Conservation (phyloP, 2,329 filamentous ascomycete genomes). For the Hortaea werneckii region DNA sequence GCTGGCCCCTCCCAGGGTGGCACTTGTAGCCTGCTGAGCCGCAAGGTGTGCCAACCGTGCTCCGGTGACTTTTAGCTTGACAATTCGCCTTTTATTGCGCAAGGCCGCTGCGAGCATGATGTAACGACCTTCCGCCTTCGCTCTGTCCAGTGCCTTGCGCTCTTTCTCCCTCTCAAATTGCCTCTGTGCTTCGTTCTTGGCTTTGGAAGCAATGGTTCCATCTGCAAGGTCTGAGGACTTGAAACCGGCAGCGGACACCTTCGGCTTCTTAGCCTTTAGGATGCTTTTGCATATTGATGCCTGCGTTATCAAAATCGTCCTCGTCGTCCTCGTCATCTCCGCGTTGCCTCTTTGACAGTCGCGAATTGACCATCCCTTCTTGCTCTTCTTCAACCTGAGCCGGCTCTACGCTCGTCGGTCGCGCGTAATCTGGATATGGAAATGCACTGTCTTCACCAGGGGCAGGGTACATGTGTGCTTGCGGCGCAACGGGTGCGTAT, state of each 20-base stretch:
- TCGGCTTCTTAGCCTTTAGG: slow-evolving; percentile 25
- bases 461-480: slow-evolving; percentile 22
- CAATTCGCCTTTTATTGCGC: slow-evolving; percentile 34
- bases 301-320: slow-evolving; percentile 21
- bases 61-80: slow-evolving; percentile 30
- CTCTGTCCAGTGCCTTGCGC: slow-evolving; percentile 29
- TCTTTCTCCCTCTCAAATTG: slow-evolving; percentile 40
- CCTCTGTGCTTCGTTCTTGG: slow-evolving; percentile 35
- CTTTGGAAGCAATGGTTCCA: slow-evolving; percentile 14
- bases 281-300: slow-evolving; percentile 27
- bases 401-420: slow-evolving; percentile 22
- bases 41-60: slow-evolving; percentile 28
- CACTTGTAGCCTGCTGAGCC: slow-evolving; percentile 21
- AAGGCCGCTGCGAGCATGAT: slow-evolving; percentile 37
- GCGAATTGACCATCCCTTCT: slow-evolving; percentile 7
- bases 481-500: slow-evolving; percentile 22
- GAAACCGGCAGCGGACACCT: slow-evolving; percentile 23
- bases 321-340: slow-evolving; percentile 17
- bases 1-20: slow-evolving; percentile 12
- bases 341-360: slow-evolving; percentile 20
- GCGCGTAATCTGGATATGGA: slow-evolving; percentile 15
- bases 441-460: slow-evolving; percentile 15
- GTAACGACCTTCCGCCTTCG: slow-evolving; percentile 34
- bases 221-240: slow-evolving; percentile 22
- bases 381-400: slow-evolving; percentile 13